phyloP scores from a whole-genome alignment of 1,284 basidiomycete genomes.

The Pholiota adiposa region DNA sequence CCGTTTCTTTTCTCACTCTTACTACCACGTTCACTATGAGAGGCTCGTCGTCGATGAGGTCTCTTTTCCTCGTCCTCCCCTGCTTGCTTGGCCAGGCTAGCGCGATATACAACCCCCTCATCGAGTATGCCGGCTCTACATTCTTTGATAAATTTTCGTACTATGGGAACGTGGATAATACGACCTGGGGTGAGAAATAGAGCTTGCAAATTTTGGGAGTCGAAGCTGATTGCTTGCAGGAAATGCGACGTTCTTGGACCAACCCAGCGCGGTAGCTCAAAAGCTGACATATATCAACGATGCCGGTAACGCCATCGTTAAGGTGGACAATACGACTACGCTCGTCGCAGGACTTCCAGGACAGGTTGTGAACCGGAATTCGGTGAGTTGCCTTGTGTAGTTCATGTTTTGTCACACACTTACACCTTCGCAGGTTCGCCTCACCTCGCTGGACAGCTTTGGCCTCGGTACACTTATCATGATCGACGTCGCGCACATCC shows the following conservation, averaged over 20 bases:
- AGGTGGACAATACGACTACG: conserved; percentile 58
- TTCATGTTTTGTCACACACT: neutral
- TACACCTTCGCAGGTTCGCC: conserved; percentile 50
- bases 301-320: conserved; percentile 59
- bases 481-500: conserved; percentile 60
- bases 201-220: neutral
- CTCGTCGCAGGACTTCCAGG: conserved; percentile 42
- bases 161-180: conserved; percentile 61
- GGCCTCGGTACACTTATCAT: conserved; percentile 57
- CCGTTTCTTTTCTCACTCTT: neutral
- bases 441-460: conserved; percentile 56
- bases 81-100: conserved; percentile 5
- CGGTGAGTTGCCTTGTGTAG: conserved; percentile 37
- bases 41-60: neutral
- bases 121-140: conserved; percentile 51
- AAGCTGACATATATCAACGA: conserved; percentile 57
- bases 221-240: conserved; percentile 35
- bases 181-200: conserved; percentile 57
- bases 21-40: neutral
- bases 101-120: conserved; percentile 45
- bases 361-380: conserved; percentile 52
- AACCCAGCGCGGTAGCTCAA: conserved; percentile 42
- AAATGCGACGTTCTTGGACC: conserved; percentile 55
- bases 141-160: conserved; percentile 70
- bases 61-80: neutral